Evolutionary conservation across 345 rosid species (phyloP).

Genomic region (Aquilaria yunnanensis): DNA sequence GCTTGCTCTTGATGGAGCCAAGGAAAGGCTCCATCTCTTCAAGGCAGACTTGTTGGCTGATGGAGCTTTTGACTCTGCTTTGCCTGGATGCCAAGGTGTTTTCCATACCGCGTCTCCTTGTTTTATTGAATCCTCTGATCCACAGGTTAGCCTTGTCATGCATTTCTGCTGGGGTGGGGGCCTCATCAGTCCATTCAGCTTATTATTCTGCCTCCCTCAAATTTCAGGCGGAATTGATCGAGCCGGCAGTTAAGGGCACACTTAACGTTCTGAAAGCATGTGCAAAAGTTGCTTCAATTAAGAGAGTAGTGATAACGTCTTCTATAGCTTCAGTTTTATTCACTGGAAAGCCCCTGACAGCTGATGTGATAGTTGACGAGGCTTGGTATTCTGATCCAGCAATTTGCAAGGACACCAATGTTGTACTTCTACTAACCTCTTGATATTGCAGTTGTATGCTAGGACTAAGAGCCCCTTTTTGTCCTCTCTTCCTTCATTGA

Average conservation of each 20-base stretch:
- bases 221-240: constrained; percentile 25
- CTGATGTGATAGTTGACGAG: constrained; percentile 23
- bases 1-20: constrained; percentile 32
- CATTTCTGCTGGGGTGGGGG: no score
- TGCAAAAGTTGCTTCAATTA: constrained; percentile 25
- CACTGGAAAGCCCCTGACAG: constrained; percentile 17
- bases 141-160: neutral
- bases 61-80: constrained; percentile 25
- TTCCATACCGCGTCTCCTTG: constrained; percentile 34
- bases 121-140: neutral
- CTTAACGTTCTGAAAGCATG: constrained; percentile 29
- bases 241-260: constrained; percentile 29
- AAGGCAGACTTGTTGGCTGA: constrained; percentile 27
- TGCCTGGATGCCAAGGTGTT: constrained; percentile 31
- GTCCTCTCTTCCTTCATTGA: no score
- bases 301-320: constrained; percentile 30
- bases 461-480: no score
- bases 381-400: constrained; percentile 22
- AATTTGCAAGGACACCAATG: constrained; percentile 10
- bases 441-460: no score
- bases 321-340: constrained; percentile 22
- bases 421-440: neutral
- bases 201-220: no score
- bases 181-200: no score
- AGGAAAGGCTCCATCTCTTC: constrained; percentile 29